These are phyloP conservation scores for Cynara cardunculus DNA, from an alignment of 129 eudicot species.

Conservation along the genomic window DNA sequence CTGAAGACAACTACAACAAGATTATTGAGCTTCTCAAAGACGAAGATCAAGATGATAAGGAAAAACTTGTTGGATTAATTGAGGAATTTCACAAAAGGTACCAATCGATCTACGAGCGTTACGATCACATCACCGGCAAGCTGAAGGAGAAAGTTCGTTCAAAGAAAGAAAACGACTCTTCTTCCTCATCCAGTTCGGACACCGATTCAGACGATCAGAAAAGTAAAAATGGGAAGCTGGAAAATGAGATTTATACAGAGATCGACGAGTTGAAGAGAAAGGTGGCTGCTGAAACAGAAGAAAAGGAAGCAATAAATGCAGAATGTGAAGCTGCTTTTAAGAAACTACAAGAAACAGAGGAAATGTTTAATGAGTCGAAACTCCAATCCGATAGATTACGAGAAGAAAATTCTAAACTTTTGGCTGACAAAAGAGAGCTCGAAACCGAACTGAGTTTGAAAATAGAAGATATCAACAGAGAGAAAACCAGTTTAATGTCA, in stretches of 20 bases:
- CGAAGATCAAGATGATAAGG: constrained; percentile 38
- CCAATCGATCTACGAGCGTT: constrained; percentile 61
- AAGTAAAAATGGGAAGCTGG: constrained; percentile 42
- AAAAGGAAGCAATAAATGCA: constrained; percentile 43
- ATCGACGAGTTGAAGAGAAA: constrained; percentile 47
- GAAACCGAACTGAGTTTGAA: constrained; percentile 39
- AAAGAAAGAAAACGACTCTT: constrained; percentile 42
- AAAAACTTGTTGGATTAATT: constrained; percentile 43
- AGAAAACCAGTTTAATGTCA: constrained; percentile 28
- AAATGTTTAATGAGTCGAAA: constrained; percentile 30
- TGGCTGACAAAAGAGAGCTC: constrained; percentile 37
- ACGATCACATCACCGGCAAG: constrained; percentile 68
- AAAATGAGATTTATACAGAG: constrained; percentile 34
- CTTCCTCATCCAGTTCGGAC: constrained; percentile 73
- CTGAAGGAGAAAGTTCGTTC: constrained; percentile 51
- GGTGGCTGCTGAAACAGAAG: constrained; percentile 41
- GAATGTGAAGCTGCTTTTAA: constrained; percentile 24
- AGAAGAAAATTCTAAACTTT: constrained; percentile 48
- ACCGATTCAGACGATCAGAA: constrained; percentile 56
- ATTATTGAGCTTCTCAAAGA: constrained; percentile 50
- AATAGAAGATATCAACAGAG: constrained; percentile 38
- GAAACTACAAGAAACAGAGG: constrained; percentile 49
- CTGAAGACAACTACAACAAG: constrained; percentile 59
- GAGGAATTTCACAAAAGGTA: constrained; percentile 74
- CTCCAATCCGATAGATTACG: constrained; percentile 37